Percentiles rank a stretch among this genome's conserved stretches.
These are phyloP conservation scores for Sporobolomyces roseus DNA, from an alignment of 768 basidiomycete genomes.

Conservation along the genomic window DNA sequence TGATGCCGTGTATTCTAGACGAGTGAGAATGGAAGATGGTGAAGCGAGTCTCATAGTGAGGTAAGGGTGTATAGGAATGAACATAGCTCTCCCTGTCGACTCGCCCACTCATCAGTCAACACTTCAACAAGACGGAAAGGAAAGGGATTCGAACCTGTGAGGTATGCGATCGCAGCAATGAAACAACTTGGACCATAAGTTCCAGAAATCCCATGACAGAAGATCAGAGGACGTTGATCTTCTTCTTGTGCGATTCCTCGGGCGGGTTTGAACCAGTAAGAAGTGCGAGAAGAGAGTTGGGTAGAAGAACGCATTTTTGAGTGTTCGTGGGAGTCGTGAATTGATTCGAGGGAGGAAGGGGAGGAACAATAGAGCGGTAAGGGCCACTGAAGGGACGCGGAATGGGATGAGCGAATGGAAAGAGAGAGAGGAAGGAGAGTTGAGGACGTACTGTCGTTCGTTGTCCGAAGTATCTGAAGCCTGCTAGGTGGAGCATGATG, in stretches of 20 bases:
- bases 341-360: constrained; percentile 20
- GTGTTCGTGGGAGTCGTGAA: constrained; percentile 21
- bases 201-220: constrained; percentile 37
- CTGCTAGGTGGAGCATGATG: constrained; percentile 9
- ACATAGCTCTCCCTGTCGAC: constrained; percentile 27
- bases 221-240: constrained; percentile 23
- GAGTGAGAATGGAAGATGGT: constrained; percentile 25
- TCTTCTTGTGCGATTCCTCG: constrained; percentile 1
- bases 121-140: not conserved
- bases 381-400: not conserved
- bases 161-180: not conserved
- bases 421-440: no score
- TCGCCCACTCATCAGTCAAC: not conserved
- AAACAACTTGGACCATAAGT: constrained; percentile 6
- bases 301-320: constrained; percentile 15
- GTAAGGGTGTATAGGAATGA: constrained; percentile 38
- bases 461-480: constrained; percentile 35
- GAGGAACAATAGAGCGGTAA: constrained; percentile 25
- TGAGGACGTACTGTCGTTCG: not conserved
- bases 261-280: constrained; percentile 32
- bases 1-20: constrained; percentile 34
- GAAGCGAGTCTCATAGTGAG: constrained; percentile 38
- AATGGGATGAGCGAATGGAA: not conserved
- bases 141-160: constrained; percentile 13
- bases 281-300: constrained; percentile 2